Base-by-base conservation (phyloP, 768 basidiomycete genomes). In the Lactarius quietus region DNA sequence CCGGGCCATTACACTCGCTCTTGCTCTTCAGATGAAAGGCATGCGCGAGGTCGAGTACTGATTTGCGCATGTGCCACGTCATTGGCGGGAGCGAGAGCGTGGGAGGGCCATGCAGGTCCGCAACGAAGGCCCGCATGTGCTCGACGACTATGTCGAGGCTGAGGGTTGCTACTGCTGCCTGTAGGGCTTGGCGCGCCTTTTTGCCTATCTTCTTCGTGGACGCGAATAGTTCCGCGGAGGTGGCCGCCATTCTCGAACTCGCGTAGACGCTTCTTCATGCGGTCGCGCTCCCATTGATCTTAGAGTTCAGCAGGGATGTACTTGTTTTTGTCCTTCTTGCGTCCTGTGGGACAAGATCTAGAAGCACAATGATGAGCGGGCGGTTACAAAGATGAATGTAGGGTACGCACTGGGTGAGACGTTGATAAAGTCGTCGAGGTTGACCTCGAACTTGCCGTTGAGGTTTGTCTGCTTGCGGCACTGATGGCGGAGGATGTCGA, bases 271-370 rank as follows among this genome's bases (percentile, higher is more conserved):
- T 97, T 98, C 78, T 87, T 89, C 59, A 79, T 76, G 2, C 93
- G 91, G 72, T 98, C 95, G 55, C 83, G 82, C 53, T 85, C 83
- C 93, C 93, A 97, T 64, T 86, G 87, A 0, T 76, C 82, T 59
- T 79, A 81, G 9, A 97, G 80, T 7, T 86, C 81, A 1, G 77
- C 70, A 0, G 90, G 84, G 14, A 90, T 70, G 54, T 31, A 6
- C 66, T 79, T 70, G 54, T 31, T 4, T 65, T 79, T 82, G 29
- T 74, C 70, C 70, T 87, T 85, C 70, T 84, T 86, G 35, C 76
- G 76, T 65, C 80, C 82, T 72, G 71, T 1, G 35, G 62, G 35
- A 65, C 41, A 56, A 48, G 23, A 58, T 41, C n/a, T 59, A 61
- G 36, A 54, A 35, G 26, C 35, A 35, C 23, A n/a, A 17, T 31